Evolutionary conservation across 495 filamentous ascomycete genomes (phyloP), one percentile per base, ranked within the genome.

Genomic region (Cetradonia linearis): DNA sequence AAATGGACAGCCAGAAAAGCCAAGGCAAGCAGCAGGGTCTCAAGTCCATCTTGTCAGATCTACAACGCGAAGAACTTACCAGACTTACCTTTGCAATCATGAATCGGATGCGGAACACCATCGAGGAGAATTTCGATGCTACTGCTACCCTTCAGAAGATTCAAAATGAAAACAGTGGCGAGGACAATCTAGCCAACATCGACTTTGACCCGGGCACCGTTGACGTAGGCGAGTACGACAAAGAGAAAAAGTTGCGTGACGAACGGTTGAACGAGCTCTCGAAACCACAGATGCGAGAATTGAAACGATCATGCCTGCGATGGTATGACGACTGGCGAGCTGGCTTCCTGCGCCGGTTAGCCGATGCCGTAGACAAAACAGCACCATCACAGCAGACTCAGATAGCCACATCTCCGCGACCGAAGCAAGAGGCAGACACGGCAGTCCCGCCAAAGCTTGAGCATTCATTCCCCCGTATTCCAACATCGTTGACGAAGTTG

Each of bases 321-420:
- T 77, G 76, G 65, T 86, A 85, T 65, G 84, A 87, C 56, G 77
- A 81, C 38, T 89, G 86, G 86, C 72, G 81, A 58, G 78, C 81
- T 33, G 69, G 71, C 14, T 80, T 88, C 1, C 71, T 87, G 31
- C 69, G 80, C 31, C 77, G 86, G 3, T 76, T 89, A 23, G 84
- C 83, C 31, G 77, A 86, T 65, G 79, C 83, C 9, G 78, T 88
- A 40, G 86, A 87, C 10, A 76, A 76, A 58, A 72, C 77, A 42
- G 30, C 49, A 69, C 36, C 31, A 25, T 46, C 37, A 30, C 30
- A 37, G 47, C 62, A 50, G 42, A 49, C 25, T 34, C 49, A 46
- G 27, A 46, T 30, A 36, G 30, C 30, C 18, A 42, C 18, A 47
- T 33, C 2, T 9, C 50, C 59, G 25, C 49, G 54, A 61, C 6